These are phyloP conservation scores for Cinnamomum chago DNA, from an alignment of 164 flowering plant genomes.

Conservation along the genomic window DNA sequence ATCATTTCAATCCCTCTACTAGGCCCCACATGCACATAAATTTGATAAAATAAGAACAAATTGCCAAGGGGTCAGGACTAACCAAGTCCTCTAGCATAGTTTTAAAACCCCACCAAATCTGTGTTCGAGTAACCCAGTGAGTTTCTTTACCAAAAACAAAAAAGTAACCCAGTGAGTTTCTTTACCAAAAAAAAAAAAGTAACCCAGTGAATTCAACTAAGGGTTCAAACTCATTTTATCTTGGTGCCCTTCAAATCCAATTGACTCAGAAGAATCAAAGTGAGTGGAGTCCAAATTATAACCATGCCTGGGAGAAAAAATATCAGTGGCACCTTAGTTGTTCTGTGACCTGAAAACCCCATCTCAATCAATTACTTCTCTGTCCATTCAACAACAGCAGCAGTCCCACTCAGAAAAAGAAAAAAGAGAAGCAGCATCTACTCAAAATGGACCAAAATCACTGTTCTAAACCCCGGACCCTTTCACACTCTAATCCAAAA, in stretches of 20 bases:
- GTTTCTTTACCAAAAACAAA: neutral
- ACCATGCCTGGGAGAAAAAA: too few relatives aligned
- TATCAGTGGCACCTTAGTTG: neutral
- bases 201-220: neutral
- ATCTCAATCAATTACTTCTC: neutral
- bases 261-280: too few relatives aligned
- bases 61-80: too few relatives aligned
- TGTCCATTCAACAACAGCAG: conserved; percentile 7
- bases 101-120: neutral
- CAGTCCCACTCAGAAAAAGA: neutral
- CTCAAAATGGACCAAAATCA: neutral
- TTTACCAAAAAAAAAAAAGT: neutral
- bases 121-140: too few relatives aligned
- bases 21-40: too few relatives aligned
- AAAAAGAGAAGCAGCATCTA: neutral
- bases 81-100: too few relatives aligned
- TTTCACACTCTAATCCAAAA: neutral
- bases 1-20: too few relatives aligned
- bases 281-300: too few relatives aligned
- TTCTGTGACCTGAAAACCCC: neutral
- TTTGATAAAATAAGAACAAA: too few relatives aligned
- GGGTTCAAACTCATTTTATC: neutral
- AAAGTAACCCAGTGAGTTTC: neutral
- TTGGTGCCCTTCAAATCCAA: too few relatives aligned
- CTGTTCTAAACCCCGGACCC: neutral